Evolutionary conservation across 805 yeast genomes (phyloP).

Genomic region (Starmerella tilneyi): DNA sequence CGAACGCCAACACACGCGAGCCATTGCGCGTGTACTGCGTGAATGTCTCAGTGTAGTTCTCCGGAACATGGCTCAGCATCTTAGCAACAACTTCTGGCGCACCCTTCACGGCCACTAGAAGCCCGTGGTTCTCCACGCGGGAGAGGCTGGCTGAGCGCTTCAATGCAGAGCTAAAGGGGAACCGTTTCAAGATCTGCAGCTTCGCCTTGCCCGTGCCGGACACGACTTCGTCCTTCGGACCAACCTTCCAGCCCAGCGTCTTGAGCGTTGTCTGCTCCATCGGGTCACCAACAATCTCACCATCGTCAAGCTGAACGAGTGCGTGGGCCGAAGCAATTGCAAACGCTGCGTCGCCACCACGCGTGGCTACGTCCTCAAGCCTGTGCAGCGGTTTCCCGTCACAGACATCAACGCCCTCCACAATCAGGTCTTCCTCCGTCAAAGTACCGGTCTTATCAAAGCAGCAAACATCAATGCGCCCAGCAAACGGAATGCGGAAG

Average conservation of each 20-base stretch:
- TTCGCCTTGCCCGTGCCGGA: slow-evolving; percentile 38
- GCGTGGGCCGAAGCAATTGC: slow-evolving; percentile 96
- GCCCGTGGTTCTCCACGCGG: slow-evolving; percentile 31
- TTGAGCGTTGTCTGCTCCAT: slow-evolving; percentile 95
- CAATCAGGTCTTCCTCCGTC: slow-evolving; percentile 91
- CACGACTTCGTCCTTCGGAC: slow-evolving; percentile 59
- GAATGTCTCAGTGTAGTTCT: slow-evolving; percentile 69
- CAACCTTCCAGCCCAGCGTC: slow-evolving; percentile 78
- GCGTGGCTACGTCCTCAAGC: slow-evolving; percentile 33
- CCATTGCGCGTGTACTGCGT: slow-evolving; percentile 91
- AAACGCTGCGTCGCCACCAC: slow-evolving; percentile 48
- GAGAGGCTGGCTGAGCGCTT: slow-evolving; percentile 91
- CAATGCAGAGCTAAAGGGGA: slow-evolving; percentile 92
- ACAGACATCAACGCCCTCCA: slow-evolving; percentile 92
- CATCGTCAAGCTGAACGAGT: slow-evolving; percentile 84
- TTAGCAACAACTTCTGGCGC: slow-evolving; percentile 91
- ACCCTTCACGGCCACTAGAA: slow-evolving; percentile 84
- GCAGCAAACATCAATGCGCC: slow-evolving; percentile 96
- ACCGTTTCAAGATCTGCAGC: slow-evolving; percentile 74
- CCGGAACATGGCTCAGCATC: slow-evolving; percentile 64
- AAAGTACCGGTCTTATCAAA: slow-evolving; percentile 97
- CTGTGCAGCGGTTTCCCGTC: slow-evolving; percentile 34
- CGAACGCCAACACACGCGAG: slow-evolving; percentile 92
- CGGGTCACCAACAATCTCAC: slow-evolving; percentile 97
- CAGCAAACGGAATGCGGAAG: slow-evolving; percentile 94